A percentile compares a stretch with the other conserved stretches of the same genome.
Conservation (phyloP, 2,329 filamentous ascomycete genomes). For the Metarhizium anisopliae region DNA sequence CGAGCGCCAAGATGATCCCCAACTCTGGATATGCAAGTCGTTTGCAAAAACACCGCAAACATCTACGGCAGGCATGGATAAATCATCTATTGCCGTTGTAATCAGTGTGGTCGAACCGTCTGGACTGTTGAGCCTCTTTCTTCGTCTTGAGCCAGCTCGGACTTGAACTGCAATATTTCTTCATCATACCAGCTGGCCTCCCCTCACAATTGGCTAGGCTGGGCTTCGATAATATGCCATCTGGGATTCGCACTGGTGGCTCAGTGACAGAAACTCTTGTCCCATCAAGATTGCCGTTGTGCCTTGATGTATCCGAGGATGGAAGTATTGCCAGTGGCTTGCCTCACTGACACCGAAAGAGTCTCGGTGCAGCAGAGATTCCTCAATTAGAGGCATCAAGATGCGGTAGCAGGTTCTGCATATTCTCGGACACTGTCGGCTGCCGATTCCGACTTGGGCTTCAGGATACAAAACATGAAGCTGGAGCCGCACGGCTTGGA, state of each 20-base stretch:
- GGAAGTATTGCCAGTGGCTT: conserved; percentile 21
- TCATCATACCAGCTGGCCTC: conserved; percentile 17
- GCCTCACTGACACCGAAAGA: conserved; percentile 17
- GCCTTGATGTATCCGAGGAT: conserved; percentile 27
- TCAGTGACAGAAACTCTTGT: conserved; percentile 14
- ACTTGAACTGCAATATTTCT: conserved; percentile 19
- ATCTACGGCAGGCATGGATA: conserved; percentile 15
- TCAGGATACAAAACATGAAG: conserved; percentile 10
- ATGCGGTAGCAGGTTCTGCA: conserved; percentile 15
- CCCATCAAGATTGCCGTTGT: conserved; percentile 19
- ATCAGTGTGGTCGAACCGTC: background rate
- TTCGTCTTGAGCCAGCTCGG: conserved; percentile 26
- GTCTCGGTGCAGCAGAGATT: conserved; percentile 20
- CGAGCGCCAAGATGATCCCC: conserved; percentile 13
- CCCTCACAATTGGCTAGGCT: conserved; percentile 9
- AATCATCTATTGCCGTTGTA: background rate
- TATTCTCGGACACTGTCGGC: conserved; percentile 20
- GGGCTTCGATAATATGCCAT: conserved; percentile 11
- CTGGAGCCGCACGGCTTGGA: conserved; percentile 11
- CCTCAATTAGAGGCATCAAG: conserved; percentile 28
- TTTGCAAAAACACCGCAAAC: conserved; percentile 18
- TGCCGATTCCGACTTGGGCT: conserved; percentile 12
- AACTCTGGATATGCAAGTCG: conserved; percentile 21
- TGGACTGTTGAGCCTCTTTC: background rate
- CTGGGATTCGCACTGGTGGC: background rate